Conservation (phyloP, 306 rosid genomes). For the Crotalaria pallida region DNA sequence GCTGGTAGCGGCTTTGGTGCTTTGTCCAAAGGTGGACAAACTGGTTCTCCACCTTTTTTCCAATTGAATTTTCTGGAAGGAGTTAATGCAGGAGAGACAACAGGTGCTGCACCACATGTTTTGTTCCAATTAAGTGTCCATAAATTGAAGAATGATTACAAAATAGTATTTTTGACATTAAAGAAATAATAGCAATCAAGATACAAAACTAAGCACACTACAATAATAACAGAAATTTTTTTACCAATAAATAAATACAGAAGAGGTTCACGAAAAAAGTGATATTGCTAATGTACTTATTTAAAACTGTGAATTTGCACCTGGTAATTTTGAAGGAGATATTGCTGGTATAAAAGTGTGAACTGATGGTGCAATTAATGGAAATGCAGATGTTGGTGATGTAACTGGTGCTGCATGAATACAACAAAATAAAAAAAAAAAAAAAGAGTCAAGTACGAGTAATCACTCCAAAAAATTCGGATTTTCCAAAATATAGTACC, state of each 20-base stretch:
- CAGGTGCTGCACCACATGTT: constrained; percentile 49
- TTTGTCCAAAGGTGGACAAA: constrained; percentile 39
- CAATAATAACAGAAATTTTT: background rate
- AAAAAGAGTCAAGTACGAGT: constrained; percentile 11
- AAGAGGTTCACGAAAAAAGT: background rate
- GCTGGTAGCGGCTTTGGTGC: constrained; percentile 40
- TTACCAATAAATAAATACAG: background rate
- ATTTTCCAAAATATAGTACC: constrained; percentile 48
- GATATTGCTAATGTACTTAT: no score
- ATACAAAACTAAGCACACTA: constrained; percentile 4
- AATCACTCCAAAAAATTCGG: background rate
- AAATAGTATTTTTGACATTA: background rate
- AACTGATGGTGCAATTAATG: constrained; percentile 37
- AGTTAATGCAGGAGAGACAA: constrained; percentile 50
- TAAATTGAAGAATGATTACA: constrained; percentile 6
- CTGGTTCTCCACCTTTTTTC: constrained; percentile 36
- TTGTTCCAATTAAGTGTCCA: constrained; percentile 5
- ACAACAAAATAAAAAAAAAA: constrained; percentile 16
- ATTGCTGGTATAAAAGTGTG: constrained; percentile 39
- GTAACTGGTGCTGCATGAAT: constrained; percentile 36
- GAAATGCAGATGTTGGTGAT: constrained; percentile 42
- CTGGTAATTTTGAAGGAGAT: constrained; percentile 46
- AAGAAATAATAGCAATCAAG: background rate
- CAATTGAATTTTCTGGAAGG: constrained; percentile 38
- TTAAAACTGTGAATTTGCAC: constrained; percentile 34